Percentiles rank a stretch among this genome's conserved stretches.
phyloP scores from a whole-genome alignment of 2,329 filamentous ascomycete genomes.

The Penicillium sumatraense region DNA sequence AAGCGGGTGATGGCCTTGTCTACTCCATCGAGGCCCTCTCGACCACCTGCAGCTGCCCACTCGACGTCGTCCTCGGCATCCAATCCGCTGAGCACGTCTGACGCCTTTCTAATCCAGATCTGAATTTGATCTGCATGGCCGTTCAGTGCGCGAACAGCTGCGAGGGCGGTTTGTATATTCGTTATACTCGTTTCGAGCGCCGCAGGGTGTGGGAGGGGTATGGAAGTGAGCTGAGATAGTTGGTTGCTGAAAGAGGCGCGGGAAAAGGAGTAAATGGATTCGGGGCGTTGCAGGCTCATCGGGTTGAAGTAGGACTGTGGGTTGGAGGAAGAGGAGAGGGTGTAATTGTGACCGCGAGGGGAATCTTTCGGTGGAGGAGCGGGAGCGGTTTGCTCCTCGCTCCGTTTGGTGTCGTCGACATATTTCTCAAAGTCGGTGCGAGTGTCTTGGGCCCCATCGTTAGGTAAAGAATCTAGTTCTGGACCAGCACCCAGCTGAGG shows the following conservation, averaged over 20 bases:
- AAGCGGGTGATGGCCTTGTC: constrained; percentile 78
- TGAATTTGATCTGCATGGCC: constrained; percentile 90
- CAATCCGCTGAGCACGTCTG: constrained; percentile 83
- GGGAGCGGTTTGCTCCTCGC: constrained; percentile 34
- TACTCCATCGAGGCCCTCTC: constrained; percentile 58
- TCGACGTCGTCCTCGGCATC: constrained; percentile 97
- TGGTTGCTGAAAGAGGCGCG: constrained; percentile 92
- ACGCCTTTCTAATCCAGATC: constrained; percentile 91
- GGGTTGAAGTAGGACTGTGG: constrained; percentile 51
- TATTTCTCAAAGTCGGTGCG: constrained; percentile 49
- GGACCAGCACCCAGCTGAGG: constrained; percentile 24
- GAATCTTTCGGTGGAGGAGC: constrained; percentile 44
- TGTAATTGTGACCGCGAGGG: constrained; percentile 17
- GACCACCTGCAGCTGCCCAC: constrained; percentile 87
- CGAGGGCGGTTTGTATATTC: constrained; percentile 80
- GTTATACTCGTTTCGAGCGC: constrained; percentile 82
- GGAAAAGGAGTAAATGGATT: constrained; percentile 92
- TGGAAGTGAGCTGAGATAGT: constrained; percentile 86
- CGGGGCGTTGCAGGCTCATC: constrained; percentile 63
- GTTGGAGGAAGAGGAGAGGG: constrained; percentile 36
- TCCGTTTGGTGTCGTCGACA: constrained; percentile 41
- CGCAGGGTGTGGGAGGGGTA: constrained; percentile 84
- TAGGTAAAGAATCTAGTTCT: constrained; percentile 11
- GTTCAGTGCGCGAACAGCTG: constrained; percentile 81
- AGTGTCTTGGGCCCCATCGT: constrained; percentile 24